Evolutionary conservation across 257 asterid species (phyloP).

Genomic region (Parsonsia alboflavescens): DNA sequence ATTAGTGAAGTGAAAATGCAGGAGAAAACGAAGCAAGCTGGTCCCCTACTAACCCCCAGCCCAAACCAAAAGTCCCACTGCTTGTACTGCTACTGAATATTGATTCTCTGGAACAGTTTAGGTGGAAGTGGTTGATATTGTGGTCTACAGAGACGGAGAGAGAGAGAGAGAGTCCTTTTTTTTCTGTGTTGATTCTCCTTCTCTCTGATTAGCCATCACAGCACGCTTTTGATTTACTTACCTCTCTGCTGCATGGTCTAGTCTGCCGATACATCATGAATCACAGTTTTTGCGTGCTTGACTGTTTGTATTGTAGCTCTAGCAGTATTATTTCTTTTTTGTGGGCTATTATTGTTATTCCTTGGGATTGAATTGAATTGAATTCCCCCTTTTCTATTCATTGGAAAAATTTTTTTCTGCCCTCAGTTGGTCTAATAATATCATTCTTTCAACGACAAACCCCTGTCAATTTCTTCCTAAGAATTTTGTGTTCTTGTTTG

Average conservation of each 20-base stretch:
- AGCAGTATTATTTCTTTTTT: neutral
- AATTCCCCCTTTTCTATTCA: neutral
- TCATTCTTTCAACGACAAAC: neutral
- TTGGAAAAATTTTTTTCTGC: too few relatives aligned
- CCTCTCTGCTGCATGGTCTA: neutral
- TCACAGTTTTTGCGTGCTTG: constrained; percentile 1
- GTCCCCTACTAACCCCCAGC: neutral
- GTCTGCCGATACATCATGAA: neutral
- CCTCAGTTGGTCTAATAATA: too few relatives aligned
- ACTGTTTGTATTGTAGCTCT: neutral
- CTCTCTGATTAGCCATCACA: constrained; percentile 5
- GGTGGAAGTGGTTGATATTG: constrained; percentile 3
- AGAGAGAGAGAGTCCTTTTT: neutral
- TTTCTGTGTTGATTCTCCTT: too few relatives aligned
- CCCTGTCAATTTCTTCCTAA: neutral
- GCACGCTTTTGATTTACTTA: constrained; percentile 5
- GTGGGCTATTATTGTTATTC: neutral
- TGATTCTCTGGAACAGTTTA: constrained; percentile 9
- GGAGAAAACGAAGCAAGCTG: neutral
- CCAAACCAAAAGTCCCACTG: neutral
- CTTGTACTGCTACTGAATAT: constrained; percentile 1
- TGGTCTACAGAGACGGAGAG: constrained; percentile 3
- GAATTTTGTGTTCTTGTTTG: too few relatives aligned
- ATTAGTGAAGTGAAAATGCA: too few relatives aligned
- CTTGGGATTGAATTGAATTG: neutral